These are phyloP conservation scores for Omphalea diandra DNA, from an alignment of 441 rosid genomes.

Conservation along the genomic window DNA sequence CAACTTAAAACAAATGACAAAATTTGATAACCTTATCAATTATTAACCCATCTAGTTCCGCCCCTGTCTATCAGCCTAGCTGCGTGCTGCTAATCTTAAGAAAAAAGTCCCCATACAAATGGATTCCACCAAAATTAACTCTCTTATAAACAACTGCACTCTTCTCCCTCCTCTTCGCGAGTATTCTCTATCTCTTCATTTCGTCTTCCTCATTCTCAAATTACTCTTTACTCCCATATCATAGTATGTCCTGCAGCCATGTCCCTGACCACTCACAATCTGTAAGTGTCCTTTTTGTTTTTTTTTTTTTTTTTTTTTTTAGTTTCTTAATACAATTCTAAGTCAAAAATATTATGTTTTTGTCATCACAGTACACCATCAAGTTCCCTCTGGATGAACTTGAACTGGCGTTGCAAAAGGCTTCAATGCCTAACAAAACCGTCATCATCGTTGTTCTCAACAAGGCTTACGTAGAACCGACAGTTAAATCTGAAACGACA, in stretches of 20 bases:
- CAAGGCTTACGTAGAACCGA: constrained; percentile 61
- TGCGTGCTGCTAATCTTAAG: too few relatives aligned
- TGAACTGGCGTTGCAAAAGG: constrained; percentile 35
- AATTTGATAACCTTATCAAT: too few relatives aligned
- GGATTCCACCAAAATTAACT: constrained; percentile 15
- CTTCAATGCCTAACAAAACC: constrained; percentile 59
- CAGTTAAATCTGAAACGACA: constrained; percentile 32
- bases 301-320: not conserved
- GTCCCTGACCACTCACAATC: not conserved
- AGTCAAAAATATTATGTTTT: too few relatives aligned
- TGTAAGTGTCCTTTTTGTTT: constrained; percentile 19
- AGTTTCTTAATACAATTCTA: too few relatives aligned
- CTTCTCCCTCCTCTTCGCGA: constrained; percentile 34
- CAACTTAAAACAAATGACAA: too few relatives aligned
- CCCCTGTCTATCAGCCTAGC: too few relatives aligned
- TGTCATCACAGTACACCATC: not conserved
- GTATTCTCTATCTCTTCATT: constrained; percentile 31
- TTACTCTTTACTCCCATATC: constrained; percentile 20
- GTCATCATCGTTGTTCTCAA: constrained; percentile 67
- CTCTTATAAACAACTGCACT: constrained; percentile 16
- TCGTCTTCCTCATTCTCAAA: constrained; percentile 20
- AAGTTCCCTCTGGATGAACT: constrained; percentile 42
- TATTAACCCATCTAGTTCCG: too few relatives aligned
- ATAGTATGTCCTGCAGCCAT: not conserved
- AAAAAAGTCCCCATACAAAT: not conserved